phyloP scores from a whole-genome alignment of 805 yeast genomes.

The Lipomyces kockii region DNA sequence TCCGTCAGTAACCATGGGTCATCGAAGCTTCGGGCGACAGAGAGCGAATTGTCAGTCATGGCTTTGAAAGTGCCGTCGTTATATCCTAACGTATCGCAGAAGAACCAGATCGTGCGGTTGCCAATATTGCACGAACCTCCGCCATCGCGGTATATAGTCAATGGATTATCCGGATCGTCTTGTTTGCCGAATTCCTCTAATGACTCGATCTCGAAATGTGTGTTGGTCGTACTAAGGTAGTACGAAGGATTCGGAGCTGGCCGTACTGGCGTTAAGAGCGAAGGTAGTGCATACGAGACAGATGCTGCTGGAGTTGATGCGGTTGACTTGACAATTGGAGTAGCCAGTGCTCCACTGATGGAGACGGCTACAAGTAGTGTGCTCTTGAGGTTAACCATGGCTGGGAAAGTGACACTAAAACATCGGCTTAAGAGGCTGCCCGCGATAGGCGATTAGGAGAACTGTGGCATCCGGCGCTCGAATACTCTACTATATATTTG shows the following conservation, averaged over 20 bases:
- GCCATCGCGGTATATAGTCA: slow-evolving; percentile 30
- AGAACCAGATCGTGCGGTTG: slow-evolving; percentile 31
- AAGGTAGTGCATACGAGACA: not conserved
- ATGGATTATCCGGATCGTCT: slow-evolving; percentile 22
- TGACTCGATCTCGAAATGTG: slow-evolving; percentile 4
- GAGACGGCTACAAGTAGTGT: not conserved
- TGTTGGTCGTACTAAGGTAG: not conserved
- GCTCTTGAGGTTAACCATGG: not conserved
- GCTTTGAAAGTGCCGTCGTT: slow-evolving; percentile 16
- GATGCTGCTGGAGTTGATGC: not conserved
- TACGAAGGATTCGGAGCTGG: not conserved
- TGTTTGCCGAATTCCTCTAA: slow-evolving; percentile 15
- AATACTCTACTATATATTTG: not conserved
- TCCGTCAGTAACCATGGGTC: slow-evolving; percentile 11
- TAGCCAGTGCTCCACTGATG: not conserved
- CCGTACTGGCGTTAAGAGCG: not conserved
- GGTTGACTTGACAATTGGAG: not conserved
- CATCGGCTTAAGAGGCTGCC: not conserved
- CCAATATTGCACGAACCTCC: slow-evolving; percentile 31
- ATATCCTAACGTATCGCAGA: slow-evolving; percentile 28
- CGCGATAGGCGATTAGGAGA: not conserved
- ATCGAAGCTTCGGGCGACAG: slow-evolving; percentile 15
- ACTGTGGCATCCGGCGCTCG: not conserved
- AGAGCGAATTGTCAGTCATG: slow-evolving; percentile 9
- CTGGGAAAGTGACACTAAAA: not conserved